Percentiles rank a stretch among this genome's conserved stretches.
These are phyloP conservation scores for Diaporthe longicolla DNA, from an alignment of 2,329 filamentous ascomycete genomes.

Conservation along the genomic window DNA sequence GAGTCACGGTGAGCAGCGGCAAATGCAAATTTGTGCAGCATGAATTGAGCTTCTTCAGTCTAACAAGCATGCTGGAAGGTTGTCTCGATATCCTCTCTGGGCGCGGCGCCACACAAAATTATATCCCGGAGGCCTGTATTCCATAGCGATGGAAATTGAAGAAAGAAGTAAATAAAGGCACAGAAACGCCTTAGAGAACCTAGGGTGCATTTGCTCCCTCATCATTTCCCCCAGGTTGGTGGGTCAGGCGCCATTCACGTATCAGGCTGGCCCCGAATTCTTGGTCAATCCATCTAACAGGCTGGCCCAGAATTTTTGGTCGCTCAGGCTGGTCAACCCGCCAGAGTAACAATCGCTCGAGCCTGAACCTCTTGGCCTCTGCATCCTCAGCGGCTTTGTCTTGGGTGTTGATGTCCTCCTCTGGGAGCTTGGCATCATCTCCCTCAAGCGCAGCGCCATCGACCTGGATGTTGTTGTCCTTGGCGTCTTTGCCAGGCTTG, in stretches of 20 bases:
- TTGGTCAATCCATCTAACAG: too few species aligned
- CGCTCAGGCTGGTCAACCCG: too few species aligned
- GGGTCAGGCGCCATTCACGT: too few species aligned
- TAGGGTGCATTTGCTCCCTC: not conserved
- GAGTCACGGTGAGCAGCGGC: not conserved
- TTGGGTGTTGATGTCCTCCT: too few species aligned
- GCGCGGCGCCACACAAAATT: not conserved
- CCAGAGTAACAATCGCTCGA: too few species aligned
- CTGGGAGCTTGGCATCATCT: too few species aligned
- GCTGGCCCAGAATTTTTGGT: too few species aligned
- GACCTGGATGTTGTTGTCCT: not conserved
- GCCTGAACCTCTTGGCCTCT: too few species aligned
- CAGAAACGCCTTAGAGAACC: not conserved
- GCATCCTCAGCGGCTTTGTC: not conserved
- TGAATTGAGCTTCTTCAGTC: not conserved
- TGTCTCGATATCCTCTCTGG: not conserved
- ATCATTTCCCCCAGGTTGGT: not conserved
- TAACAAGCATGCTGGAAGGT: not conserved
- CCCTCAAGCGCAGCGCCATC: too few species aligned
- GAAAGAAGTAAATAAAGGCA: not conserved
- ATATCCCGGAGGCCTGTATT: not conserved
- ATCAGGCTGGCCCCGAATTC: too few species aligned
- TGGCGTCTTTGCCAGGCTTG: not conserved
- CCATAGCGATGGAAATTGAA: too few species aligned
- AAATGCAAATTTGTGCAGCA: not conserved